These are phyloP conservation scores for Russula lepida DNA, from an alignment of 768 basidiomycete genomes.

Conservation along the genomic window DNA sequence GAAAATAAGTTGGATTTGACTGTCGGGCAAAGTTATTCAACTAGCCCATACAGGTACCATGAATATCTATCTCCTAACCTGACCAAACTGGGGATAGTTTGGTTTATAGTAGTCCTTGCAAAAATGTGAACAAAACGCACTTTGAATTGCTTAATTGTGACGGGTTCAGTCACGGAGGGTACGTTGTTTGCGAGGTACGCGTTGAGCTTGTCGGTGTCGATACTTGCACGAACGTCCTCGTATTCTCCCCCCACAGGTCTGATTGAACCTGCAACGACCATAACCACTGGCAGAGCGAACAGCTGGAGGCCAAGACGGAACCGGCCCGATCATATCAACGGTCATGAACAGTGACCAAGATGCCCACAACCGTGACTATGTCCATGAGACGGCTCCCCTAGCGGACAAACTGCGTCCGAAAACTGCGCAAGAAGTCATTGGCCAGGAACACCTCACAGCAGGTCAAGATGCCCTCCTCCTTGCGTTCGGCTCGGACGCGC, in stretches of 20 bases:
- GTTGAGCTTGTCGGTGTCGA: slow-evolving; percentile 58
- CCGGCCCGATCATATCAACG: neutral
- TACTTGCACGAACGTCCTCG: slow-evolving; percentile 61
- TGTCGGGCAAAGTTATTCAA: slow-evolving; percentile 25
- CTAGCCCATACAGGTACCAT: neutral
- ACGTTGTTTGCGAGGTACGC: slow-evolving; percentile 54
- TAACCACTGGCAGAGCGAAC: too few relatives aligned
- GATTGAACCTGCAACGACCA: slow-evolving; percentile 23
- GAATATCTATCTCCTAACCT: slow-evolving; percentile 44
- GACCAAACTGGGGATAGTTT: slow-evolving; percentile 58
- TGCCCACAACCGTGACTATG: neutral
- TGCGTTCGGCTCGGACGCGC: slow-evolving; percentile 38
- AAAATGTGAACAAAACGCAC: slow-evolving; percentile 33
- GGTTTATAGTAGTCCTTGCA: neutral
- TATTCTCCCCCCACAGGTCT: slow-evolving; percentile 64
- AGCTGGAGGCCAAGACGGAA: too few relatives aligned
- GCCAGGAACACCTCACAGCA: slow-evolving; percentile 57
- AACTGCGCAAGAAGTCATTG: slow-evolving; percentile 56
- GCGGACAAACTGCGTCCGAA: slow-evolving; percentile 68
- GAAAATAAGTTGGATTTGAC: slow-evolving; percentile 96
- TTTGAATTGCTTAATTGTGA: slow-evolving; percentile 88
- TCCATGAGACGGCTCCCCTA: slow-evolving; percentile 38
- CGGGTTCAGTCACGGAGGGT: slow-evolving; percentile 48
- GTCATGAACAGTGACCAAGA: neutral
- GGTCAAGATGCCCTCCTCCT: slow-evolving; percentile 47